Evolutionary conservation across 345 rosid genomes (phyloP).

Genomic region (Gossypium longicalyx): DNA sequence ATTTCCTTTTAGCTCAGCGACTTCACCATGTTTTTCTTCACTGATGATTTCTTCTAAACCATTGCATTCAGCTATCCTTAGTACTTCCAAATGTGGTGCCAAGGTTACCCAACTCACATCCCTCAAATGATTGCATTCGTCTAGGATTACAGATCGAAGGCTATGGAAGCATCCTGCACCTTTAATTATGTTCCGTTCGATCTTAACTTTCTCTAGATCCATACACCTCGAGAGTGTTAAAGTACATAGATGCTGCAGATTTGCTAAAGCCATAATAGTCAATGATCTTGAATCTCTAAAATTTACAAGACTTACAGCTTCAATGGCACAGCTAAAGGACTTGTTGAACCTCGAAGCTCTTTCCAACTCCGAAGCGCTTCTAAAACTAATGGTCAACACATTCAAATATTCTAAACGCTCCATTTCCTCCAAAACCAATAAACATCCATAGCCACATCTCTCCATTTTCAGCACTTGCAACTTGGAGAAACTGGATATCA

Average conservation of each 20-base stretch:
- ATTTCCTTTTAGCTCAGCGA: background rate
- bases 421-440: background rate
- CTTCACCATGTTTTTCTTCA: background rate
- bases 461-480: background rate
- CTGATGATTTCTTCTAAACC: background rate
- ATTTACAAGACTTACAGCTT: background rate
- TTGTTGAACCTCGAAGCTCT: background rate
- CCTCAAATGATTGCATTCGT: background rate
- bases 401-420: background rate
- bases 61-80: accelerated
- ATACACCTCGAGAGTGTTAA: accelerated
- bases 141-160: accelerated
- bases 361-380: background rate
- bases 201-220: background rate
- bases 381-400: background rate
- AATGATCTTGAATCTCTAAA: background rate
- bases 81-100: background rate
- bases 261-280: background rate
- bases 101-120: background rate
- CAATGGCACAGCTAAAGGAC: background rate
- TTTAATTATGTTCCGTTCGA: background rate
- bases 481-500: background rate
- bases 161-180: background rate
- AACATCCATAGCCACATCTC: background rate
- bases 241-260: background rate